A percentile compares a stretch with the other conserved stretches of the same genome.
Conservation (phyloP, 768 basidiomycete genomes). For the Pseudohyphozyma bogoriensis region DNA sequence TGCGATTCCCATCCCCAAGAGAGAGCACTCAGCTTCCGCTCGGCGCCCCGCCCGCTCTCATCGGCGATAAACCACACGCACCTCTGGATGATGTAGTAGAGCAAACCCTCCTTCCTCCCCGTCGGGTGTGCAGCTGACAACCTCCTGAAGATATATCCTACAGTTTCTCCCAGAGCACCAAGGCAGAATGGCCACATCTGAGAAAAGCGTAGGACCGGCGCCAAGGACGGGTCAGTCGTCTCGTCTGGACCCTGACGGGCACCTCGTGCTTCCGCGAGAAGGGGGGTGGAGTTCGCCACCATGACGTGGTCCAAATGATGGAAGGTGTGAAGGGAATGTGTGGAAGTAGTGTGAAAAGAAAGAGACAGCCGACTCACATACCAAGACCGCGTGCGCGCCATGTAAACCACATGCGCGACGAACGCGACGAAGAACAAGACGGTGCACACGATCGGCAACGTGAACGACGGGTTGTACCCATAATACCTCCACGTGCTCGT, state of each 20-base stretch:
- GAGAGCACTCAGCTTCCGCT: too few relatives aligned
- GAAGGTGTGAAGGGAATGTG: too few relatives aligned
- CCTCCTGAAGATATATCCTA: constrained; percentile 18
- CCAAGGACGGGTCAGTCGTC: too few relatives aligned
- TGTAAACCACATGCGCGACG: not conserved
- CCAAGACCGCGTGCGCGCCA: not conserved
- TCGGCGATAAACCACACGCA: not conserved
- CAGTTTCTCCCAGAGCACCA: constrained; percentile 10
- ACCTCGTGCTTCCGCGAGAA: not conserved
- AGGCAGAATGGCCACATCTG: constrained; percentile 25
- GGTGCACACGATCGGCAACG: constrained; percentile 1
- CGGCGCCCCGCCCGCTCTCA: too few relatives aligned
- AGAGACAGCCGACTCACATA: constrained; percentile 6
- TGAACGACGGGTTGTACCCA: not conserved
- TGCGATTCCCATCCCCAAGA: not conserved
- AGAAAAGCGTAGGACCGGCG: not conserved
- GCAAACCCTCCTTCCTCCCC: constrained; percentile 5
- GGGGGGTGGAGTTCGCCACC: not conserved
- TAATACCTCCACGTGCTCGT: not conserved
- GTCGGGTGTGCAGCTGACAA: constrained; percentile 13
- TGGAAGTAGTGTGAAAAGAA: not conserved
- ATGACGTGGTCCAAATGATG: too few relatives aligned
- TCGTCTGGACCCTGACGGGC: too few relatives aligned
- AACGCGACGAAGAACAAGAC: constrained; percentile 8
- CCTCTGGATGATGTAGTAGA: constrained; percentile 11